Evolutionary conservation across 352 stramenopile genomes (phyloP), one percentile per base, ranked within the genome.

Genomic region (Albugo laibachii): DNA sequence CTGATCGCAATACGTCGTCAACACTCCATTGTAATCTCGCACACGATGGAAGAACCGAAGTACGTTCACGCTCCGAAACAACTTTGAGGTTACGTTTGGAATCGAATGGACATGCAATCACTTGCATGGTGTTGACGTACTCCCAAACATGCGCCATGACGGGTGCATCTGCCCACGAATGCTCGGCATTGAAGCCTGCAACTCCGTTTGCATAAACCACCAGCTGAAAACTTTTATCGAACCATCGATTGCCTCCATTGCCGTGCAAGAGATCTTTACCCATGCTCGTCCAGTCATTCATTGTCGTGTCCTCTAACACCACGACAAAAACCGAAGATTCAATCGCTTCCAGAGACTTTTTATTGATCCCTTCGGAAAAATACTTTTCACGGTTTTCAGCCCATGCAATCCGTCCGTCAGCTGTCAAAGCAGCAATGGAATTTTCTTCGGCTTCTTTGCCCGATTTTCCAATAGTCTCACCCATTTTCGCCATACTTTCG

Each of bases 151-250:
- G 83, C 5, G 80, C 81, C 48, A 94, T 78, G 21, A 86, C 81
- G 0, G 79, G 81, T 11, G 83, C 83, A 45, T 94, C 83, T 2
- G 83, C 83, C 83, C 83, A 94, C 14, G 87, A 78, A 60, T 98
- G 94, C 61, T 98, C 92, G 1, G 83, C 89, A 45, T 95, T 81
- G 52, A 97, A 76, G 14, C 89, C 94, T 42, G 73, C 74, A 24
- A 96, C 87, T 15, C 87, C 92, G 65, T 98, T 98, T 36, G 82
- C 80, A 54, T 92, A 96, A 27, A 95, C 76, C 31, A 98, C 76
- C 3, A 98, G 47, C 60, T 96, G 94, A 50, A 98, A 91, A 5
- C 78, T 92, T 67, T 98, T 98, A 65, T 98, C 94, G 54, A 97
- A 98, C 84, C 86, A 98, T 39, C 93, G 84, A 74, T 97, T 97